Evolutionary conservation across 768 basidiomycete genomes (phyloP).

Genomic region (Mycena metata): DNA sequence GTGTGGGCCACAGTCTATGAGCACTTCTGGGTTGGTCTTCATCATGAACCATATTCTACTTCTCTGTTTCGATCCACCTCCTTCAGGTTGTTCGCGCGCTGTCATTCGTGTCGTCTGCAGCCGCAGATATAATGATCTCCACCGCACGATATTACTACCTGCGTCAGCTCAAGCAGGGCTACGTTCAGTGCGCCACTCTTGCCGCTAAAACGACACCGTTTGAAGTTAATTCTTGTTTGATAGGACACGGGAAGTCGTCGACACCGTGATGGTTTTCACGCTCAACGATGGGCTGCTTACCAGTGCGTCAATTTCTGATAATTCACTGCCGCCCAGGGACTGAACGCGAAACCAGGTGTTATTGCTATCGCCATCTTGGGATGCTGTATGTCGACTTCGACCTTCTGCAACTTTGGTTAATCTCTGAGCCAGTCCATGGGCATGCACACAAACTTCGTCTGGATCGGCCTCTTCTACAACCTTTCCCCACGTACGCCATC

Average conservation of each 20-base stretch:
- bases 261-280: constrained; percentile 27
- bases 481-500: constrained; percentile 19
- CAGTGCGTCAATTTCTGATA: constrained; percentile 11
- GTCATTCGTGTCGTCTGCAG: constrained; percentile 33
- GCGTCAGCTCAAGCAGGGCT: constrained; percentile 27
- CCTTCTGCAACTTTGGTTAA: neutral
- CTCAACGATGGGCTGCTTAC: constrained; percentile 30
- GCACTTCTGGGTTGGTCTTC: constrained; percentile 9
- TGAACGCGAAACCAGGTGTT: constrained; percentile 12
- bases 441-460: constrained; percentile 29
- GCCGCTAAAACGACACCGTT: neutral
- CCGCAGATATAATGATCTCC: constrained; percentile 25
- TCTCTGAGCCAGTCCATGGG: constrained; percentile 4
- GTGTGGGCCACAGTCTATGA: constrained; percentile 8
- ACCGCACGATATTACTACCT: constrained; percentile 30
- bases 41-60: constrained; percentile 10
- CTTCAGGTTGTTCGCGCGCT: constrained; percentile 24
- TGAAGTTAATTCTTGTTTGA: constrained; percentile 6
- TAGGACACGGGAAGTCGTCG: constrained; percentile 26
- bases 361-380: constrained; percentile 13
- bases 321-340: neutral
- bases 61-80: constrained; percentile 1
- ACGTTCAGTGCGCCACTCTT: constrained; percentile 17
- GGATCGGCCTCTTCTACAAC: constrained; percentile 25
- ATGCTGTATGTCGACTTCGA: constrained; percentile 20